phyloP scores from a whole-genome alignment of 352 stramenopile species.

The Phytophthora megakarya region DNA sequence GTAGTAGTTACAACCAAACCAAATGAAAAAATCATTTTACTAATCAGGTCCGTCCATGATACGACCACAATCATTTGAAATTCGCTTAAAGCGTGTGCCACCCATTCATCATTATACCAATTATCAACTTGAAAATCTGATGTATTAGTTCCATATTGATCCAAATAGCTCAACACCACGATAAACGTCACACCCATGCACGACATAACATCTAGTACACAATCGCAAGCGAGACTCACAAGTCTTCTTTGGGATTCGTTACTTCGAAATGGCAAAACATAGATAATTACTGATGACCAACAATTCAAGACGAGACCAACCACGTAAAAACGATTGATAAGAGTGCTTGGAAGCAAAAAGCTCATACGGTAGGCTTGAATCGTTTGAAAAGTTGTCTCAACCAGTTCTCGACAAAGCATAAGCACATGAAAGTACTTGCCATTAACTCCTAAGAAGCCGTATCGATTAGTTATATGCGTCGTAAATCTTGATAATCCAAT shows the following conservation, averaged over 20 bases:
- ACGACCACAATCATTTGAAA: slow-evolving; percentile 30
- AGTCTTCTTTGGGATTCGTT: slow-evolving; percentile 12
- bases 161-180: slow-evolving; percentile 24
- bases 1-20: slow-evolving; percentile 18
- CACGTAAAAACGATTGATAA: slow-evolving; percentile 31
- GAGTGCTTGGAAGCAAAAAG: slow-evolving; percentile 5
- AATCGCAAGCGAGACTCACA: slow-evolving; percentile 18
- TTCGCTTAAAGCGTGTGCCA: slow-evolving; percentile 20
- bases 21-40: slow-evolving; percentile 19
- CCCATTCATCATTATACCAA: slow-evolving; percentile 39
- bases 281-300: slow-evolving; percentile 17
- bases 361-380: slow-evolving; percentile 33
- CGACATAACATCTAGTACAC: slow-evolving; percentile 7
- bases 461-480: neutral
- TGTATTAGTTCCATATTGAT: slow-evolving; percentile 13
- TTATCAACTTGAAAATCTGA: slow-evolving; percentile 17
- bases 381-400: slow-evolving; percentile 19
- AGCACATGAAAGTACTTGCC: slow-evolving; percentile 12
- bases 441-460: neutral
- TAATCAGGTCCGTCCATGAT: slow-evolving; percentile 25
- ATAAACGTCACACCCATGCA: slow-evolving; percentile 22
- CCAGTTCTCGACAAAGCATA: neutral
- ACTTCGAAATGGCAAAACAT: neutral
- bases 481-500: no score
- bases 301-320: slow-evolving; percentile 21